Conservation (phyloP, 2,329 filamentous ascomycete species). For the Plectosphaerella plurivora region DNA sequence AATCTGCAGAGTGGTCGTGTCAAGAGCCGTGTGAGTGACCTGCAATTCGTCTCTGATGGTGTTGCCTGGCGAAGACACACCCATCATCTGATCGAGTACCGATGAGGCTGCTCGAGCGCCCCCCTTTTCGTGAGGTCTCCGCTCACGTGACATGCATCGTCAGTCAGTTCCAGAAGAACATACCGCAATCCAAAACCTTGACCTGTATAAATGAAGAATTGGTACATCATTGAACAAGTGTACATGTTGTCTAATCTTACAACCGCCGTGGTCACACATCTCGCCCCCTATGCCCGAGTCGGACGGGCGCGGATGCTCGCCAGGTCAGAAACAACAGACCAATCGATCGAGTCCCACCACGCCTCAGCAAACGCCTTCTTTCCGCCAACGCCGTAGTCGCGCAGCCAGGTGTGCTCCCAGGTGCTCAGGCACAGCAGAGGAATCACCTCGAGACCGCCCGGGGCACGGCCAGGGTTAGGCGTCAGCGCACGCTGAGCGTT, state of each 20-base stretch:
- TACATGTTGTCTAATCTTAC: constrained; percentile 2
- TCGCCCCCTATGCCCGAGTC: not conserved
- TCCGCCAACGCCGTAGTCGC: constrained; percentile 70
- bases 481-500: constrained; percentile 20
- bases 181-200: not conserved
- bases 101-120: no score
- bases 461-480: constrained; percentile 36
- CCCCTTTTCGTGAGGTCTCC: no score
- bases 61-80: not conserved
- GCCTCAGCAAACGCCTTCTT: constrained; percentile 71
- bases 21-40: no score
- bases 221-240: not conserved
- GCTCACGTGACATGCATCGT: no score
- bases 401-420: constrained; percentile 92
- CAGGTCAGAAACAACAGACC: constrained; percentile 62
- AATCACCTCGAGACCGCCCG: constrained; percentile 63
- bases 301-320: constrained; percentile 7
- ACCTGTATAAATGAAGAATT: not conserved
- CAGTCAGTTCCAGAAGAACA: not conserved
- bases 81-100: not conserved
- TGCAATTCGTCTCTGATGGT: no score
- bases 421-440: constrained; percentile 90
- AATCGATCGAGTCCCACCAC: constrained; percentile 90
- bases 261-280: not conserved
- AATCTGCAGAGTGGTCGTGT: not conserved